These are phyloP conservation scores for Sisymbrium altissimum DNA, from an alignment of 345 rosid genomes.

Conservation along the genomic window DNA sequence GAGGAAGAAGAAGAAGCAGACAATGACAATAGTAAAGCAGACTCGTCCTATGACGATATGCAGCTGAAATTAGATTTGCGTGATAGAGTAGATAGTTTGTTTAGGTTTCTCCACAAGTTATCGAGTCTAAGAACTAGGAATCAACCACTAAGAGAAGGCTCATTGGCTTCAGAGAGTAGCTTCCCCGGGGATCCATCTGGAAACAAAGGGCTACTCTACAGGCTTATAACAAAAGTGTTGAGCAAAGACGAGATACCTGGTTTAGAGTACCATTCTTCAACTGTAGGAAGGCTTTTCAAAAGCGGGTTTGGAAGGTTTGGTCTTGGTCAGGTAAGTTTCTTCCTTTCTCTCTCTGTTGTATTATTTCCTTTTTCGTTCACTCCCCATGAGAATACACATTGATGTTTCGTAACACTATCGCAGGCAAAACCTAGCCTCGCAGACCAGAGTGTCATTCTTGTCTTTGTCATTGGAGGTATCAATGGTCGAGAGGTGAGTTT, in stretches of 20 bases:
- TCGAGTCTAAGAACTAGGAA: slow-evolving; percentile 55
- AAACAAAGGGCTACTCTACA: slow-evolving; percentile 64
- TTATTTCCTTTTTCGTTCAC: neutral
- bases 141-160: slow-evolving; percentile 50
- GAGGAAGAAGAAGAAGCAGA: slow-evolving; percentile 79
- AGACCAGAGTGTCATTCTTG: slow-evolving; percentile 76
- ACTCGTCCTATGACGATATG: slow-evolving; percentile 60
- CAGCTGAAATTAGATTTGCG: slow-evolving; percentile 87
- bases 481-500: slow-evolving; percentile 68
- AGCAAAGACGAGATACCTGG: slow-evolving; percentile 65
- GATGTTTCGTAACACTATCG: neutral
- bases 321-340: slow-evolving; percentile 70
- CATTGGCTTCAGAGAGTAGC: slow-evolving; percentile 48
- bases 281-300: slow-evolving; percentile 92
- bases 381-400: neutral
- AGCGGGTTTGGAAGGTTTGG: slow-evolving; percentile 98
- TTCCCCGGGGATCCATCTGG: slow-evolving; percentile 50
- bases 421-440: slow-evolving; percentile 90
- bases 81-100: slow-evolving; percentile 81
- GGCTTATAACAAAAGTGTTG: slow-evolving; percentile 59
- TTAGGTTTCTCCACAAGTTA: slow-evolving; percentile 74
- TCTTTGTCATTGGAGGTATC: slow-evolving; percentile 90
- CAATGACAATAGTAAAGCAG: slow-evolving; percentile 36
- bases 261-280: slow-evolving; percentile 89
- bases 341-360: neutral